Conservation (phyloP, 2,329 filamentous ascomycete species). For the Exophiala mesophila region DNA sequence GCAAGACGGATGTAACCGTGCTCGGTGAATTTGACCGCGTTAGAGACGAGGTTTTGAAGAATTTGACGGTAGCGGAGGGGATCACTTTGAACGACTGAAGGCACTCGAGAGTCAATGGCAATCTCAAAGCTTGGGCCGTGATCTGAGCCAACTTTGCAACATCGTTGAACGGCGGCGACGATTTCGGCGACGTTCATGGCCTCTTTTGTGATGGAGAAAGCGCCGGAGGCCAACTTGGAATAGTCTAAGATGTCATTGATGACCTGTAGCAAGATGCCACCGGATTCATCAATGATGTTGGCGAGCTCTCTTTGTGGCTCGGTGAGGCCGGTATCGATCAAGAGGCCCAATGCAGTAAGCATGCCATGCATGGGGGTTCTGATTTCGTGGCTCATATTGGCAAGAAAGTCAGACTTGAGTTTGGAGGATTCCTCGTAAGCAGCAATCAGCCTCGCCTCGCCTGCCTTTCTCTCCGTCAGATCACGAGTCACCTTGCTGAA, state of each 20-base stretch:
- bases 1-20: slow-evolving; percentile 46
- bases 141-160: slow-evolving; percentile 16
- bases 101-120: slow-evolving; percentile 46
- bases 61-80: slow-evolving; percentile 58
- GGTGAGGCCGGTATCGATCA: slow-evolving; percentile 51
- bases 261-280: slow-evolving; percentile 54
- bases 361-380: slow-evolving; percentile 62
- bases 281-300: slow-evolving; percentile 56
- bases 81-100: slow-evolving; percentile 48
- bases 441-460: slow-evolving; percentile 51
- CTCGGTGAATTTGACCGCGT: slow-evolving; percentile 60
- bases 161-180: slow-evolving; percentile 15
- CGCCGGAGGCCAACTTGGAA: slow-evolving; percentile 55
- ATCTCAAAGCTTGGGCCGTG: slow-evolving; percentile 27
- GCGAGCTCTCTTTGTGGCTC: slow-evolving; percentile 53
- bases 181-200: slow-evolving; percentile 18
- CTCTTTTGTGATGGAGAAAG: slow-evolving; percentile 44
- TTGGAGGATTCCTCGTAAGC: slow-evolving; percentile 60
- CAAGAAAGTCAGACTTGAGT: slow-evolving; percentile 57
- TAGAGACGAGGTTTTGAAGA: slow-evolving; percentile 57
- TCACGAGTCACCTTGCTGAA: slow-evolving; percentile 58
- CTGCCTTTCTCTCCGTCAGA: slow-evolving; percentile 38
- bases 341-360: slow-evolving; percentile 54
- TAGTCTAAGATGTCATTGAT: slow-evolving; percentile 66
- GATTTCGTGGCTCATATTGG: slow-evolving; percentile 62